phyloP scores from a whole-genome alignment of 2,329 filamentous ascomycete genomes.

The Penicillium expansum region DNA sequence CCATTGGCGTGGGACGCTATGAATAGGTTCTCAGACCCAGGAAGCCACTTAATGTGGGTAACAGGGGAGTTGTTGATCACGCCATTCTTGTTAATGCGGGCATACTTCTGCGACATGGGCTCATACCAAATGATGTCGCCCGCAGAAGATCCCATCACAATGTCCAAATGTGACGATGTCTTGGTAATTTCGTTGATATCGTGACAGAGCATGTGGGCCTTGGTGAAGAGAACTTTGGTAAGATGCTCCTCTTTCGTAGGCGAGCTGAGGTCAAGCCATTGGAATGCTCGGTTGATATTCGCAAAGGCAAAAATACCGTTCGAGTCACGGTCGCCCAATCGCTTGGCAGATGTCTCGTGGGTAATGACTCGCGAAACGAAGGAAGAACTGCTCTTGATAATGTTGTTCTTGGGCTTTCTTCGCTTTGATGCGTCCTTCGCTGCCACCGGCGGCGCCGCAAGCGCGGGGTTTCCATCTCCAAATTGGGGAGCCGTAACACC shows the following conservation, averaged over 20 bases:
- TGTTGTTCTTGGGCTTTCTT: constrained; percentile 95
- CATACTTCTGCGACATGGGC: constrained; percentile 92
- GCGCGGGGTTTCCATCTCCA: constrained; percentile 77
- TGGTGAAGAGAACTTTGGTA: constrained; percentile 95
- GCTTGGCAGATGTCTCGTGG: constrained; percentile 76
- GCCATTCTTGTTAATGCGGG: constrained; percentile 93
- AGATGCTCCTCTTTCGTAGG: constrained; percentile 72
- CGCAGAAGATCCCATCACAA: constrained; percentile 93
- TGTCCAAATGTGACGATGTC: constrained; percentile 73
- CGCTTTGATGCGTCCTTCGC: constrained; percentile 69
- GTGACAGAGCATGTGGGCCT: constrained; percentile 91
- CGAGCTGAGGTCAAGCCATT: constrained; percentile 90
- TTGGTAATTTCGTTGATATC: constrained; percentile 86
- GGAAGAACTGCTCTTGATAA: constrained; percentile 96
- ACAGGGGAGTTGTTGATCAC: constrained; percentile 83
- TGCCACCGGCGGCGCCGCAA: constrained; percentile 54
- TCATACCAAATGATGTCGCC: constrained; percentile 99
- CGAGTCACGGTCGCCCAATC: constrained; percentile 70
- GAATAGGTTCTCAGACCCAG: constrained; percentile 89
- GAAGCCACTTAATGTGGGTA: constrained; percentile 87
- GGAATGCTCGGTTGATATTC: constrained; percentile 91
- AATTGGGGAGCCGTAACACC: constrained; percentile 62
- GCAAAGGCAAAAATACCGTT: constrained; percentile 88
- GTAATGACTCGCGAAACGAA: constrained; percentile 97
- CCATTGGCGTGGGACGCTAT: constrained; percentile 91